These are phyloP conservation scores for Lactarius quietus DNA, from an alignment of 768 basidiomycete species.

Conservation along the genomic window DNA sequence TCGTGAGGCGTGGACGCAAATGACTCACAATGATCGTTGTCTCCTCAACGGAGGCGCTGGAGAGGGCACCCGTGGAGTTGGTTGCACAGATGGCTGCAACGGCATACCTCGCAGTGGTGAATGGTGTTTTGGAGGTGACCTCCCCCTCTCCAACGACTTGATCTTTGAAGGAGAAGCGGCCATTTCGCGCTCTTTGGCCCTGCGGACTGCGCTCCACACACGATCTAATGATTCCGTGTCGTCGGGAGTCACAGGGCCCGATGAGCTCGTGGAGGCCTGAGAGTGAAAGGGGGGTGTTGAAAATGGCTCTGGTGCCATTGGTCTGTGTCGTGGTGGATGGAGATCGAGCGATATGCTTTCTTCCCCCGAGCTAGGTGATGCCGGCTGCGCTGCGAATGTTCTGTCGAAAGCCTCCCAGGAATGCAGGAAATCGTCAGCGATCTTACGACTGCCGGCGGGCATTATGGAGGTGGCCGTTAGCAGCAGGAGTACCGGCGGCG, in stretches of 20 bases:
- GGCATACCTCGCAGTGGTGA: conserved; percentile 14
- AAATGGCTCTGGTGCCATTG: conserved; percentile 28
- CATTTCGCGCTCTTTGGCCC: conserved; percentile 62
- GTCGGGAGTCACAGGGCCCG: conserved; percentile 25
- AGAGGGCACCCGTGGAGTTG: conserved; percentile 11
- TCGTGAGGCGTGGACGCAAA: neutral
- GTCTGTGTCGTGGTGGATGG: conserved; percentile 18
- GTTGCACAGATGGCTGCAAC: conserved; percentile 11
- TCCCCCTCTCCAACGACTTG: conserved; percentile 54
- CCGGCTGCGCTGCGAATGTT: conserved; percentile 25
- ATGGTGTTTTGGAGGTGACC: conserved; percentile 18
- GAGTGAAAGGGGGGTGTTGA: conserved; percentile 23
- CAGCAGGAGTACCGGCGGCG: conserved; percentile 21
- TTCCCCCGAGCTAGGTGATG: conserved; percentile 15
- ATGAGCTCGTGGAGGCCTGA: conserved; percentile 25
- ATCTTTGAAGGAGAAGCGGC: conserved; percentile 68
- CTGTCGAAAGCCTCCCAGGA: conserved; percentile 28
- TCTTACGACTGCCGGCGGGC: conserved; percentile 21
- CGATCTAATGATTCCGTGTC: conserved; percentile 44
- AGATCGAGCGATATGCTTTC: conserved; percentile 19
- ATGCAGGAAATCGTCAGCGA: conserved; percentile 23
- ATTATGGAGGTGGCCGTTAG: conserved; percentile 24
- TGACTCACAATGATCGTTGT: conserved; percentile 59
- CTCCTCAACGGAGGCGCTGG: conserved; percentile 45
- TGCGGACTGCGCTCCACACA: conserved; percentile 64